Conservation (phyloP, 495 filamentous ascomycete species). For the Penicillium fimorum region DNA sequence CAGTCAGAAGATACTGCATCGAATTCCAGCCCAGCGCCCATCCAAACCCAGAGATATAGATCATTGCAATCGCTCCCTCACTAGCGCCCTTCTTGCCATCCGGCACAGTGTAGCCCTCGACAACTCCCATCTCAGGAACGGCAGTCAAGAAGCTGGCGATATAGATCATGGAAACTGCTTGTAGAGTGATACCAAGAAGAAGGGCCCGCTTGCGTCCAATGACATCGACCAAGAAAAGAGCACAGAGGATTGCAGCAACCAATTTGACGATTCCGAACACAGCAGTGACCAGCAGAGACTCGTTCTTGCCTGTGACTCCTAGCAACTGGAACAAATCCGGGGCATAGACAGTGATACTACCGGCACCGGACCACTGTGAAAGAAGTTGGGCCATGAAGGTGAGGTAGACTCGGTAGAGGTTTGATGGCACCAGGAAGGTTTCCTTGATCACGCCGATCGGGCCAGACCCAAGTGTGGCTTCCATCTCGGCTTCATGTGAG, state of each 20-base stretch:
- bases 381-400: constrained; percentile 59
- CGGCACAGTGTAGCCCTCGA: constrained; percentile 29
- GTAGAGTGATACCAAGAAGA: constrained; percentile 59
- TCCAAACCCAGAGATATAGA: constrained; percentile 63
- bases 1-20: constrained; percentile 73
- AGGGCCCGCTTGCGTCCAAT: constrained; percentile 71
- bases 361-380: constrained; percentile 68
- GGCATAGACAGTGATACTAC: constrained; percentile 65
- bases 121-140: constrained; percentile 47
- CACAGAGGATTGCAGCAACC: constrained; percentile 59
- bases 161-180: constrained; percentile 65
- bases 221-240: constrained; percentile 70
- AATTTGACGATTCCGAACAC: constrained; percentile 73
- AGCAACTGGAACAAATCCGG: constrained; percentile 64
- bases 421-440: constrained; percentile 56
- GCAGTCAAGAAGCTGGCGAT: constrained; percentile 63
- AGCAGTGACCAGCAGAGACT: constrained; percentile 63
- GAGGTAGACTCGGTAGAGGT: constrained; percentile 64
- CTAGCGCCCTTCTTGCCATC: constrained; percentile 37
- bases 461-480: constrained; percentile 57
- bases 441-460: constrained; percentile 58
- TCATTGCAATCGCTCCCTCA: constrained; percentile 61
- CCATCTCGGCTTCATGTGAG: constrained; percentile 67
- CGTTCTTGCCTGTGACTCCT: constrained; percentile 58
- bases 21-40: constrained; percentile 76